Conservation (phyloP, 2,329 filamentous ascomycete genomes). For the Talaromyces sp. region DNA sequence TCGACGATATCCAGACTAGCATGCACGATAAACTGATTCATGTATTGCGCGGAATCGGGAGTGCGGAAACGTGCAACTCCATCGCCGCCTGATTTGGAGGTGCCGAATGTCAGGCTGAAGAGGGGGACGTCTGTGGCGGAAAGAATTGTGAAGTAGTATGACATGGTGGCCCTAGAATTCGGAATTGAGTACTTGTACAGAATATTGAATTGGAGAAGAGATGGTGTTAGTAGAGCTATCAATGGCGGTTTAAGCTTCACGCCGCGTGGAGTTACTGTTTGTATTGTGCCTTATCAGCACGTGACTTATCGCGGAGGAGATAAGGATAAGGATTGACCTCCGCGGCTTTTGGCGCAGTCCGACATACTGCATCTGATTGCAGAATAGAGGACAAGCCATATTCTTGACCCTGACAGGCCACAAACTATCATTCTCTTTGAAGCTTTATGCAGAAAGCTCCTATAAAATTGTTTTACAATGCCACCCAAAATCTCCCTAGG, state of each 20-base stretch:
- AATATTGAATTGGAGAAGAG: neutral
- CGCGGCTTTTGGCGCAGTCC: constrained; percentile 1
- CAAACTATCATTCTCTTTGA: neutral
- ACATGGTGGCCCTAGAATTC: constrained; percentile 59
- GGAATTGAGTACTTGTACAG: neutral
- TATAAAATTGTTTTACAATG: constrained; percentile 20
- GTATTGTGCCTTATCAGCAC: constrained; percentile 14
- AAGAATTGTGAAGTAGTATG: constrained; percentile 97
- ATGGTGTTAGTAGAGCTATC: neutral
- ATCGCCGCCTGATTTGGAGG: constrained; percentile 92
- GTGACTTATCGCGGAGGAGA: constrained; percentile 9
- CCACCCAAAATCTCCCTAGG: constrained; percentile 40
- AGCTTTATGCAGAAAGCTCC: neutral
- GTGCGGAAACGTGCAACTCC: constrained; percentile 87
- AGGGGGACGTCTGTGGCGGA: constrained; percentile 93
- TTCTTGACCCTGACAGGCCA: neutral
- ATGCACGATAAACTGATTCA: constrained; percentile 97
- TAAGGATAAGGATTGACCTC: constrained; percentile 5
- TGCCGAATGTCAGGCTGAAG: constrained; percentile 96
- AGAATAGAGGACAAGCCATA: neutral
- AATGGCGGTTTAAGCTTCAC: constrained; percentile 5
- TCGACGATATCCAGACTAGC: constrained; percentile 92
- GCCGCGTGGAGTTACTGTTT: constrained; percentile 4
- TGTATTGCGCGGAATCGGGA: constrained; percentile 79
- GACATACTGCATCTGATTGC: neutral